Evolutionary conservation across 1,139 yeast genomes (phyloP), one percentile per base, ranked within the genome.

Genomic region (Kluyveromyces sp.): DNA sequence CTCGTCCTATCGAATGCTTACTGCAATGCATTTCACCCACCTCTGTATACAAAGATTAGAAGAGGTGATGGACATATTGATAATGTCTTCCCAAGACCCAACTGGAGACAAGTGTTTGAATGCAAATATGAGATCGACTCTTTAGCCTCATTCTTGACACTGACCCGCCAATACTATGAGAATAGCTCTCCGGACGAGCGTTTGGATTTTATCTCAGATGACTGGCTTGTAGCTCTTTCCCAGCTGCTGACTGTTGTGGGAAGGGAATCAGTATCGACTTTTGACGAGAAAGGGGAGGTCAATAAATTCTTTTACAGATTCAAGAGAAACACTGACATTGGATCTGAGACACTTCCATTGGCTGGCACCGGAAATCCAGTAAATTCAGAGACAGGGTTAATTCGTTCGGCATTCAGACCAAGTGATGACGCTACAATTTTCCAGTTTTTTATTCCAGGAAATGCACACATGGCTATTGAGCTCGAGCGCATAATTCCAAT

Each of bases 11-110:
- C 67, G 31, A 74, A 82, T 7, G 95, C 95, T 0, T 87, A 84
- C 61, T 87, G 96, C 64, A 87, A 87, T 61, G 95, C 95, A 0
- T 87, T 85, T 67, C 94, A 87, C 55, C 94, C 95, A 2, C 95
- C 95, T 0, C 71, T 73, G 0, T 74, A 69, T 3, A 76, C 86
- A 2, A 72, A 73, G 0, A 73, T 83, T 19, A 68, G 66, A 39
- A 64, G 67, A 36, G 79, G 76, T 12, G 65, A 74, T 3, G 72
- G 85, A 4, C 77, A 81, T 1, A 67, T 69, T 46, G 96, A 87
- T 58, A 58, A 65, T 3, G 95, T 87, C 1, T 65, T 55, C 38
- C 96, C 96, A 0, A 55, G 60, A 3, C 89, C 88, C 1, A 77
- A 83, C 50, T 83, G 89, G 79, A 61, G 63, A 17, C 70, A 70